Evolutionary conservation across 768 basidiomycete species (phyloP).

Genomic region (Lactarius sp.): DNA sequence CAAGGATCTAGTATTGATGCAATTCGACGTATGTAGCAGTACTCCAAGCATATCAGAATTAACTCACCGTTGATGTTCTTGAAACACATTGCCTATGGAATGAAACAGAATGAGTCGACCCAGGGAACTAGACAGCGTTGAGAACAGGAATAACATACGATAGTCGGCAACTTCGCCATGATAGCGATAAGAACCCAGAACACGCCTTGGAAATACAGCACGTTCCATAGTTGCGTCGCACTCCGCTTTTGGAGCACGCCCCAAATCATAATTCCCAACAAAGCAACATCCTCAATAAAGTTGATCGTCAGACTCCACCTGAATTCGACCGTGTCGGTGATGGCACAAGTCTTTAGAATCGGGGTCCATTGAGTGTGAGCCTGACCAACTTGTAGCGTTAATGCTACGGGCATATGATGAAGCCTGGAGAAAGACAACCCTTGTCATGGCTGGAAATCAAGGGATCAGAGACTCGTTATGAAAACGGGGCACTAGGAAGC

Average conservation of each 20-base stretch:
- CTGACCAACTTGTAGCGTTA: slow-evolving; percentile 7
- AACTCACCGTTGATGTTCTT: slow-evolving; percentile 20
- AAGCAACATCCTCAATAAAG: slow-evolving; percentile 3
- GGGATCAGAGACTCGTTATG: background rate
- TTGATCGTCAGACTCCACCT: slow-evolving; percentile 20
- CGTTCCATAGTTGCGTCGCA: slow-evolving; percentile 17
- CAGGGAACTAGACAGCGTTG: background rate
- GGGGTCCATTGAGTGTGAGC: slow-evolving; percentile 8
- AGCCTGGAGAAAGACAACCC: background rate
- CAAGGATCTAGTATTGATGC: slow-evolving; percentile 11
- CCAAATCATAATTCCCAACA: slow-evolving; percentile 15
- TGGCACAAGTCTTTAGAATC: background rate
- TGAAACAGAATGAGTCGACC: background rate
- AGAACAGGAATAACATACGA: background rate
- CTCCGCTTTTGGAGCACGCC: slow-evolving; percentile 21
- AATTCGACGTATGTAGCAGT: background rate
- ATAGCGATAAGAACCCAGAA: slow-evolving; percentile 13
- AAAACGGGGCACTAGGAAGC: background rate
- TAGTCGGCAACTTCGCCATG: slow-evolving; percentile 12
- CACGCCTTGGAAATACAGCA: slow-evolving; percentile 21
- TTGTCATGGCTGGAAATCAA: slow-evolving; percentile 4
- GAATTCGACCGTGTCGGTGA: background rate
- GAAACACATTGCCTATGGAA: slow-evolving; percentile 13
- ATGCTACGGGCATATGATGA: background rate
- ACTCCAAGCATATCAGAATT: background rate